A percentile compares a stretch with the other conserved stretches of the same genome.
These are phyloP conservation scores for Massarina eburnea DNA, from an alignment of 2,329 filamentous ascomycete species.

Conservation along the genomic window DNA sequence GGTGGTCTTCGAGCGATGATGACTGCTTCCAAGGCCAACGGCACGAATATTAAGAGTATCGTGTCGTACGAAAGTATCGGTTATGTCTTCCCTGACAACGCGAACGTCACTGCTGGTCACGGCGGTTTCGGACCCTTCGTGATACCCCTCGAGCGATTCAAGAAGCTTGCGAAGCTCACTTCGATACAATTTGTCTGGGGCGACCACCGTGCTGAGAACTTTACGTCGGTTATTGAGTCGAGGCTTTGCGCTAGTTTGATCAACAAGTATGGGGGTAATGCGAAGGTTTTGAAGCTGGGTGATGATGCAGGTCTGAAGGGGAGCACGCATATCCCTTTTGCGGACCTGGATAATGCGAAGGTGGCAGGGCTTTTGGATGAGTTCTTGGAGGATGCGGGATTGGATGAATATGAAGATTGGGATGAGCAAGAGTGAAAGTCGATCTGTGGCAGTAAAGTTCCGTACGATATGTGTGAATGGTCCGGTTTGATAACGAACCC, in stretches of 20 bases:
- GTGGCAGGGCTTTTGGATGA: constrained; percentile 22
- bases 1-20: constrained; percentile 24
- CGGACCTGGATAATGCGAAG: constrained; percentile 24
- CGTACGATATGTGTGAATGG: background rate
- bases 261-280: constrained; percentile 29
- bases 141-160: constrained; percentile 22
- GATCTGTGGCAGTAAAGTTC: background rate
- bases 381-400: constrained; percentile 17
- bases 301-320: constrained; percentile 23
- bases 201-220: constrained; percentile 24
- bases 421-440: constrained; percentile 5
- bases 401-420: constrained; percentile 23
- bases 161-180: constrained; percentile 22
- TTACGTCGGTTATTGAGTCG: constrained; percentile 14
- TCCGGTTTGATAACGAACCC: too few relatives aligned
- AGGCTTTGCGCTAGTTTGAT: constrained; percentile 20
- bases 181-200: constrained; percentile 28
- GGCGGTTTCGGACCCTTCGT: constrained; percentile 26
- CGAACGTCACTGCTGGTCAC: constrained; percentile 20
- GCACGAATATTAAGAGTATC: constrained; percentile 29
- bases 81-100: constrained; percentile 28
- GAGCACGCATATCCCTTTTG: constrained; percentile 30
- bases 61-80: constrained; percentile 29
- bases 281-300: constrained; percentile 22
- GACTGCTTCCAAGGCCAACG: constrained; percentile 21